phyloP scores from a whole-genome alignment of 2,329 filamentous ascomycete species.

The Chrysoporthe austroafricana region DNA sequence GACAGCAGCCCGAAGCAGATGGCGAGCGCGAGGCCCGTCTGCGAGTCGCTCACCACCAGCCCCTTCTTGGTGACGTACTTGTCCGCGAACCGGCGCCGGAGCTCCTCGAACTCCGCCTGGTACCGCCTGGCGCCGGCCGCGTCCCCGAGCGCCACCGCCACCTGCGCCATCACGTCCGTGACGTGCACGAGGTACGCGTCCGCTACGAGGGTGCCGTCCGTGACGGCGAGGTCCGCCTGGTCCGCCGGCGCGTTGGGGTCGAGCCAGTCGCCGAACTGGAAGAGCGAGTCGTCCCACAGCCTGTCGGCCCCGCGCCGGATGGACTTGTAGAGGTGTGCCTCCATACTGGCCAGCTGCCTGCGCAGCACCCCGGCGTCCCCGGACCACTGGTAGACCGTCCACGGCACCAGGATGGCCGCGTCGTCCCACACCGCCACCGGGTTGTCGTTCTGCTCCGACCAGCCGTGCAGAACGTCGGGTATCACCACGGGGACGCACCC shows the following conservation, averaged over 20 bases:
- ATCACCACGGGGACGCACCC: conserved; percentile 40
- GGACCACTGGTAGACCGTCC: conserved; percentile 37
- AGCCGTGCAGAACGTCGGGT: conserved; percentile 36
- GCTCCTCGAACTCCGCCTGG: conserved; percentile 26
- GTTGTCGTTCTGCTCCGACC: conserved; percentile 21
- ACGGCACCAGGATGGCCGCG: conserved; percentile 37
- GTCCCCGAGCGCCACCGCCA: conserved; percentile 34
- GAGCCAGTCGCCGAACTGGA: conserved; percentile 47
- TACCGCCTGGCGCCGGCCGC: conserved; percentile 32
- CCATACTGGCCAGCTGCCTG: conserved; percentile 38
- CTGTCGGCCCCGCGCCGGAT: conserved; percentile 36
- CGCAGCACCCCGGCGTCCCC: conserved; percentile 37
- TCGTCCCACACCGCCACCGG: conserved; percentile 42
- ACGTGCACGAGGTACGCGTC: conserved; percentile 44
- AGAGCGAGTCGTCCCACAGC: conserved; percentile 39
- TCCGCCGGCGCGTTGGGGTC: conserved; percentile 43
- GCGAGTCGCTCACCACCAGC: conserved; percentile 34
- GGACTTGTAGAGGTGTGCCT: conserved; percentile 35
- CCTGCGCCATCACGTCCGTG: conserved; percentile 36
- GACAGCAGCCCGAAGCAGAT: conserved; percentile 33
- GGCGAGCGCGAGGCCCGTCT: conserved; percentile 37
- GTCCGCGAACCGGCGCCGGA: conserved; percentile 34
- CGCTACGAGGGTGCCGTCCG: conserved; percentile 41
- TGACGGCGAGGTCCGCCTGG: conserved; percentile 39
- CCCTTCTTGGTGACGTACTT: conserved; percentile 34